A percentile compares a stretch with the other conserved stretches of the same genome.
Conservation (phyloP, 1,284 basidiomycete genomes). For the Leccinum subrobustum region DNA sequence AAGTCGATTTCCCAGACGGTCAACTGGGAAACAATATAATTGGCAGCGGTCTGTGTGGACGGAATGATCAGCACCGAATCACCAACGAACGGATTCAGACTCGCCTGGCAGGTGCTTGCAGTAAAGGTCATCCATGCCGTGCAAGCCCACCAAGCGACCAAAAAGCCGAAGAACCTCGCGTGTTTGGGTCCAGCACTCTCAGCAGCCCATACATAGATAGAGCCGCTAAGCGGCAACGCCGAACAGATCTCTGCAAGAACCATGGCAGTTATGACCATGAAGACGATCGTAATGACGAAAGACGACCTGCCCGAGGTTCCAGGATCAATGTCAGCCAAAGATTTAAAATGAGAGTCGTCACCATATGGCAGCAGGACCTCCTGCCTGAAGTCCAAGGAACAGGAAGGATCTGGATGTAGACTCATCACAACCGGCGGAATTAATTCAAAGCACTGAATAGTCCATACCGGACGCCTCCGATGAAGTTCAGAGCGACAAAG, state of each 20-base stretch:
- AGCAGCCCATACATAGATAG: conserved; percentile 89
- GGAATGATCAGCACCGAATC: background rate
- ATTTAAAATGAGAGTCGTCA: conserved; percentile 23
- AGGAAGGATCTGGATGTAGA: conserved; percentile 57
- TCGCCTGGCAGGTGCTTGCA: conserved; percentile 78
- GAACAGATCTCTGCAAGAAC: conserved; percentile 87
- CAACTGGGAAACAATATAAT: conserved; percentile 80
- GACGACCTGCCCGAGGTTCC: conserved; percentile 59
- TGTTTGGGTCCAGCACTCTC: conserved; percentile 84
- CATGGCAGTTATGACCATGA: conserved; percentile 83
- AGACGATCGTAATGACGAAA: conserved; percentile 74
- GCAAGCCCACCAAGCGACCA: conserved; percentile 87
- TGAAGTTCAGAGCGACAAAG: conserved; percentile 83
- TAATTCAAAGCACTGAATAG: conserved; percentile 5
- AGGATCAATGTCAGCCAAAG: conserved; percentile 1
- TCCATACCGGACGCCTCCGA: conserved; percentile 73
- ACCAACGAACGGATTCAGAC: conserved; percentile 9
- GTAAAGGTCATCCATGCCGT: conserved; percentile 91
- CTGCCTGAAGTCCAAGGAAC: conserved; percentile 79
- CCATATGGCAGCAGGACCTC: conserved; percentile 84
- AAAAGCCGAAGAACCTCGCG: conserved; percentile 79
- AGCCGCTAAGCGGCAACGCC: conserved; percentile 80
- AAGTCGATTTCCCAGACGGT: conserved; percentile 77
- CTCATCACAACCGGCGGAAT: background rate
- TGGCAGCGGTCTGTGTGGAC: conserved; percentile 65